Evolutionary conservation across 2,329 filamentous ascomycete genomes (phyloP).

Genomic region (Alternaria ventricosa): DNA sequence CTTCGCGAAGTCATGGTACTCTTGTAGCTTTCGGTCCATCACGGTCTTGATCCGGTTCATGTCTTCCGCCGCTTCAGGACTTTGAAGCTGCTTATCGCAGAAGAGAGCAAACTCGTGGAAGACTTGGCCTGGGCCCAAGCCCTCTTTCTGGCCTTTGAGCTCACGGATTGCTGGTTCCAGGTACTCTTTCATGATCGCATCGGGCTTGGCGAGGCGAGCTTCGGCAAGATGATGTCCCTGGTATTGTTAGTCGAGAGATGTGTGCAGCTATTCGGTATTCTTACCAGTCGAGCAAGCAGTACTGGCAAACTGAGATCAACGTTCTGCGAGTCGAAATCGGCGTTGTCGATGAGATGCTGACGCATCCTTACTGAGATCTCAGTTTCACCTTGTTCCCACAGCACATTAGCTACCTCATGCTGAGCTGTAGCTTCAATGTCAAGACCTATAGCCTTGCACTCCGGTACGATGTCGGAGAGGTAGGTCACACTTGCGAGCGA

Average conservation of each 20-base stretch:
- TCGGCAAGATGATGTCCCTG: constrained; percentile 86
- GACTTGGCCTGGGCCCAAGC: constrained; percentile 81
- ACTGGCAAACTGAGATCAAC: constrained; percentile 59
- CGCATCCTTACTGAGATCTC: constrained; percentile 88
- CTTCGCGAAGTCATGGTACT: constrained; percentile 75
- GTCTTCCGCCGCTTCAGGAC: constrained; percentile 83
- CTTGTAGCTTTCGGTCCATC: constrained; percentile 78
- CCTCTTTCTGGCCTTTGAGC: constrained; percentile 70
- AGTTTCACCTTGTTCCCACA: constrained; percentile 95
- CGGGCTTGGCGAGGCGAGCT: constrained; percentile 87
- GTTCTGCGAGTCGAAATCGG: constrained; percentile 40
- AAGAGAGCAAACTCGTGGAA: constrained; percentile 96
- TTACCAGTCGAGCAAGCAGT: constrained; percentile 79
- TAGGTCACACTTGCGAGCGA: constrained; percentile 85
- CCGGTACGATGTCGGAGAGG: constrained; percentile 75
- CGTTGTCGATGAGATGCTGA: constrained; percentile 64
- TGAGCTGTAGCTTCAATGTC: constrained; percentile 78
- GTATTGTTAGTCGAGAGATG: constrained; percentile 14
- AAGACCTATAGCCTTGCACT: constrained; percentile 74
- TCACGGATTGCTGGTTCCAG: constrained; percentile 84
- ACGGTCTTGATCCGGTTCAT: constrained; percentile 80
- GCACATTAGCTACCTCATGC: constrained; percentile 83
- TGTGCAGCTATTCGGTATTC: neutral
- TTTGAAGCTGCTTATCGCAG: constrained; percentile 92
- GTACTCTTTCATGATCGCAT: constrained; percentile 86